Evolutionary conservation across 192 early-diverging fungal genomes (phyloP), one percentile per base, ranked within the genome.

Genomic region (Gaertneriomyces sp.): DNA sequence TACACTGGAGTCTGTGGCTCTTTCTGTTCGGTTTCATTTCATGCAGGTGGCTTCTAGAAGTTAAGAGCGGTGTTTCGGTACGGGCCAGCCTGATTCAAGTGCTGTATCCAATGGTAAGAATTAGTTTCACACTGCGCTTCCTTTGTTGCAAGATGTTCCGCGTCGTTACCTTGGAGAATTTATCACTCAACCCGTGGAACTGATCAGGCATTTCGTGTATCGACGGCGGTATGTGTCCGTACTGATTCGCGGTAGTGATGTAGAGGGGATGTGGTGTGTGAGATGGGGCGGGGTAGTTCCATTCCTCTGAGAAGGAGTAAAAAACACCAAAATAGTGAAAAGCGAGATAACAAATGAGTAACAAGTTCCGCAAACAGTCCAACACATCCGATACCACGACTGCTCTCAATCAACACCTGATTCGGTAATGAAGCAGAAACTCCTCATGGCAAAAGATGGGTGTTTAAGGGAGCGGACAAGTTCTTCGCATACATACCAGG

Each of bases 131-230:
- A 14, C 14, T 38, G 16, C 54, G 39, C 38, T 12, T 56, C 54
- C 14, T 38, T 14, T 25, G 4, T 4, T 56, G 54, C 5, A 2
- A 4, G 54, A 25, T 51, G 5, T 6, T 46, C 17, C 10, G 17
- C 49, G 20, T 7, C 17, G 44, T 12, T 60, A 81, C 81, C 71
- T 79, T 74, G 5, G 76, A 72, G 50, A 83, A 83, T 42, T 76
- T 79, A 4, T 67, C 53, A 1, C 70, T 73, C 52, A 77, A 74
- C 4, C 81, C 81, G 43, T 74, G 67, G 57, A 81, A 83, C n/a
- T 44, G 53, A 10, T 61, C 58, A 16, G 81, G 81, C 81, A 83
- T 83, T 41, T 83, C 81, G 61, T 83, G 81, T 19, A 79, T 61
- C 5, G 79, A 61, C 25, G 81, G 81, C 8, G 53, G 60, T 25